Base-by-base conservation (phyloP, 73 alveolate genomes). In the Paramecium bursaria region DNA sequence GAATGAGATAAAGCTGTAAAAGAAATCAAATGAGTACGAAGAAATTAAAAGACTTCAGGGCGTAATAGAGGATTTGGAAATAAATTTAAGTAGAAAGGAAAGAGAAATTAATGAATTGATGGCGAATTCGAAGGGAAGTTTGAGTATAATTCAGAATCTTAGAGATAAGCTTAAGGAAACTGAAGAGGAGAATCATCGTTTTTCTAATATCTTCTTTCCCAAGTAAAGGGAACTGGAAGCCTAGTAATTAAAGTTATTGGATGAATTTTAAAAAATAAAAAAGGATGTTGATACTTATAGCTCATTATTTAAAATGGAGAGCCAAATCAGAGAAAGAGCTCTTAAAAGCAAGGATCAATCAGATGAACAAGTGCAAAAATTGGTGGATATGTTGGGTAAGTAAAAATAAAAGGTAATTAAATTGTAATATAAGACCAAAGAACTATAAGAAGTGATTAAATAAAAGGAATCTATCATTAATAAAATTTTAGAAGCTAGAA, bases 41-140 rank as follows among this genome's bases (percentile, higher is more conserved):
- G 82, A 67, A 42, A 67, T 67, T 30, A 67, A 67, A 15, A 67
- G 82, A 67, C 44, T 67, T 39, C 21, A 67, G 44, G 15, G 19
- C 33, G 82, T 67, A 0, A 67, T 67, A 39, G 53, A 67, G 22
- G 82, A 67, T 25, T 67, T 42, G 22, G 82, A 67, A 39, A 35
- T 67, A 31, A 67, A 17, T 42, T 42, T 67, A 15, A 21, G 42
- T 2, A 31, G 82, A 7, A 67, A 67, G 44, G 33, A 42, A 25
- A 35, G 82, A 67, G 82, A 67, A 67, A 67, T 67, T 2, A 47
- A 67, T 67, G 82, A 67, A 67, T 21, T 67, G 11, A 67, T 67
- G 82, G 82, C 82, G 17, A 67, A 67, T 19, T 35, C 60, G 33
- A 67, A 42, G 44, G 82, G 82, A 31, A 67, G 82, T 67, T 57